A percentile compares a stretch with the other conserved stretches of the same genome.
phyloP scores from a whole-genome alignment of 2,329 filamentous ascomycete species.

The Neofusicoccum cordaticola region DNA sequence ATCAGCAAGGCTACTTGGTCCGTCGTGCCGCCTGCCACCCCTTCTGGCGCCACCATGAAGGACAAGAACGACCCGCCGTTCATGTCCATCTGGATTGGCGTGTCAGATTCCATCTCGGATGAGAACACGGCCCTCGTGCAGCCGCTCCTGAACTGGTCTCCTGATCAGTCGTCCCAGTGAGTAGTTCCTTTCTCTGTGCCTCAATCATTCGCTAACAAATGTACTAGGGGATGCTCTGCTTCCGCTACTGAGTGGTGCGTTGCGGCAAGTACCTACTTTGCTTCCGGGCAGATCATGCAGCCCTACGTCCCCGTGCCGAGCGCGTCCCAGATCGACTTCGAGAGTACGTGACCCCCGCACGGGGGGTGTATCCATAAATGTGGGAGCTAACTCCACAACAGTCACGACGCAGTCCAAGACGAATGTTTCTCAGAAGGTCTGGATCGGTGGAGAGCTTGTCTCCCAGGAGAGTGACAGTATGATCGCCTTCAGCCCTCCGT shows the following conservation, averaged over 20 bases:
- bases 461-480: neutral
- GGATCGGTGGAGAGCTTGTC: constrained; percentile 3
- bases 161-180: constrained; percentile 3
- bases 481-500: neutral
- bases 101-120: constrained; percentile 7
- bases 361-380: accelerated
- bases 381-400: neutral
- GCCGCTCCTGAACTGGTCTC: constrained; percentile 14
- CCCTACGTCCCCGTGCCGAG: neutral
- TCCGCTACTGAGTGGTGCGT: constrained; percentile 12
- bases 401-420: neutral
- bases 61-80: neutral
- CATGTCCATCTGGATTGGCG: constrained; percentile 14
- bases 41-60: neutral
- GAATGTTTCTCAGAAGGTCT: constrained; percentile 4
- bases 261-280: constrained; percentile 5
- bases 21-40: neutral
- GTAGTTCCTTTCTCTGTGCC: neutral
- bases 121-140: neutral
- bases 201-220: too few relatives aligned
- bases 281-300: neutral
- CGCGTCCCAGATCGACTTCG: neutral
- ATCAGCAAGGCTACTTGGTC: constrained; percentile 18
- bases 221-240: neutral
- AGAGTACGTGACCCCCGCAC: neutral